Evolutionary conservation across 75 land plant genomes (phyloP), one percentile per base, ranked within the genome.

Genomic region (Chamaecyparis obtusa): DNA sequence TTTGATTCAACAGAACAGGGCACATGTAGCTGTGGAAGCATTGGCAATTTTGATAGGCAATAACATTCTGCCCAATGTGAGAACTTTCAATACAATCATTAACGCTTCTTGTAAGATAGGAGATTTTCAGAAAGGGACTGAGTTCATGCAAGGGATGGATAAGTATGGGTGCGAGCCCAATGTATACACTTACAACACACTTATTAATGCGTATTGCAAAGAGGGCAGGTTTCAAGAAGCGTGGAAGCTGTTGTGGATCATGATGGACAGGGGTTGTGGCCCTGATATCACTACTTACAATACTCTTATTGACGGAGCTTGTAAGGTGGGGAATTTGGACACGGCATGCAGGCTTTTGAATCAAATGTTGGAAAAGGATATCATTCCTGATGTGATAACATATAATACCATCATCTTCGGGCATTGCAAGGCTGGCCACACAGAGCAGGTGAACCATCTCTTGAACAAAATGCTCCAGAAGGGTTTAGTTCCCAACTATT

Each of bases 141-240:
- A 89, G 71, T 75, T 95, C 14, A 81, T 95, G 48, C 78, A 89
- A 44, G 69, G 92, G 48, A 98, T 98, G 96, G 81, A 30, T n/a
- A 92, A 89, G 51, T 90, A 88, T 83, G 83, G 91, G 15, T 94
- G 95, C 71, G 87, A 84, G 27, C 95, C 95, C 2, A 93, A 92
- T 87, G 90, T 91, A 30, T 89, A 85, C 43, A 88, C 95, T 5
- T 96, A 89, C 87, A 98, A 96, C 87, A 95, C 92, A 17, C 72
- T 98, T 75, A 95, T 97, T 49, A 95, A 93, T 89, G 95, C 96
- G 0, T 88, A 93, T 67, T 92, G 95, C 83, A 85, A 77, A 19
- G 83, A 49, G 27, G 94, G 95, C 1, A 79, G 87, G 64, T 85
- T 91, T 33, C 69, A 84, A 14, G 88, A 91, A 75, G 99, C 94